Percentiles rank a stretch among this genome's conserved stretches.
These are phyloP conservation scores for Kodamaea sp. DNA, from an alignment of 1,139 yeast genomes.

Conservation along the genomic window DNA sequence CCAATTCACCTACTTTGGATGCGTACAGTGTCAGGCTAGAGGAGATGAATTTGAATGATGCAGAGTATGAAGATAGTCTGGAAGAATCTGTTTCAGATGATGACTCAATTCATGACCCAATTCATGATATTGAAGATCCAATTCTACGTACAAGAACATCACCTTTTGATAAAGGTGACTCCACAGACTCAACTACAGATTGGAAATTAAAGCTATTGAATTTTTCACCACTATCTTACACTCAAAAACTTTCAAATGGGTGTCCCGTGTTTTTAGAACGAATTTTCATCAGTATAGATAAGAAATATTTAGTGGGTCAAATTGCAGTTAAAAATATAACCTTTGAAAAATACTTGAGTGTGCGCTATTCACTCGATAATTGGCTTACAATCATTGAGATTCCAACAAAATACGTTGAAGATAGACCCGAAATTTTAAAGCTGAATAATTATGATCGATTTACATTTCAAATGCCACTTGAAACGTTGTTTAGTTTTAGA, in stretches of 20 bases:
- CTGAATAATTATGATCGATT: constrained; percentile 55
- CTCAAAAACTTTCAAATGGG: constrained; percentile 34
- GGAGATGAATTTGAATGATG: constrained; percentile 4
- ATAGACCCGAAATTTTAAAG: constrained; percentile 51
- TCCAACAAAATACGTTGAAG: constrained; percentile 60
- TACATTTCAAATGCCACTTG: constrained; percentile 51
- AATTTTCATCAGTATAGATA: constrained; percentile 56
- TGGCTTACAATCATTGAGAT: constrained; percentile 75
- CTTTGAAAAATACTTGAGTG: constrained; percentile 57
- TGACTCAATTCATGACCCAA: constrained; percentile 17
- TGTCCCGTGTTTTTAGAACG: constrained; percentile 60
- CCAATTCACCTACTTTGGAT: constrained; percentile 53
- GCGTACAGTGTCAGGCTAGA: constrained; percentile 18
- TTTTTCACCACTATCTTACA: constrained; percentile 40
- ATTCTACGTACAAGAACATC: background rate
- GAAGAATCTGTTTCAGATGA: constrained; percentile 24
- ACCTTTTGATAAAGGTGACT: too few relatives aligned
- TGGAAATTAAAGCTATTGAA: constrained; percentile 55
- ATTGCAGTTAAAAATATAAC: constrained; percentile 70
- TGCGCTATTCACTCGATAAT: constrained; percentile 64
- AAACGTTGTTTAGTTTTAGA: constrained; percentile 22
- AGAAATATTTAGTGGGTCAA: constrained; percentile 60
- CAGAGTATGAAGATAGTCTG: constrained; percentile 16
- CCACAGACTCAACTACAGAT: constrained; percentile 11
- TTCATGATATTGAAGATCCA: too few relatives aligned